Conservation (phyloP, 1,139 yeast species). For the Geotrichum siamense region DNA sequence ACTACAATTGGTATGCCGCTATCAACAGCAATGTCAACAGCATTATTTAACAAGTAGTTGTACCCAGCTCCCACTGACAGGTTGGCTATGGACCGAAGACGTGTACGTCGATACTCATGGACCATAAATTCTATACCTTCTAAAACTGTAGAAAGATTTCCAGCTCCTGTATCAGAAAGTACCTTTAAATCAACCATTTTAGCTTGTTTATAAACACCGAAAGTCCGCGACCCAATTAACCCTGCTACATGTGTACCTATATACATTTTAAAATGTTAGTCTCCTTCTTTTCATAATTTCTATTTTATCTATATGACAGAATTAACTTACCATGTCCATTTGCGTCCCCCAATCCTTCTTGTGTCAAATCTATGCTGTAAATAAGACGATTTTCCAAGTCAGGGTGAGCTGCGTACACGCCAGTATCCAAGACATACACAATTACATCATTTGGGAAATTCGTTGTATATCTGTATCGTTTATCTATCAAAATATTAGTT, state of each 20-base stretch:
- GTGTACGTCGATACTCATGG: slow-evolving; percentile 44
- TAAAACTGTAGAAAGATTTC: slow-evolving; percentile 54
- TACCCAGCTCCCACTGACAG: slow-evolving; percentile 71
- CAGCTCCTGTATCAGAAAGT: slow-evolving; percentile 57
- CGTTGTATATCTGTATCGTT: slow-evolving; percentile 19
- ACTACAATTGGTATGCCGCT: slow-evolving; percentile 72
- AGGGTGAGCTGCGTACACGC: slow-evolving; percentile 50
- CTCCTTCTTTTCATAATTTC: background rate
- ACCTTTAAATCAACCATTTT: slow-evolving; percentile 68
- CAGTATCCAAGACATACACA: slow-evolving; percentile 81
- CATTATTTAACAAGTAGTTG: slow-evolving; percentile 60
- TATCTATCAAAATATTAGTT: slow-evolving; percentile 25
- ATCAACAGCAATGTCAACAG: slow-evolving; percentile 64
- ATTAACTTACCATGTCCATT: slow-evolving; percentile 52
- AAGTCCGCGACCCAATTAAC: slow-evolving; percentile 64
- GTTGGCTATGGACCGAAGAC: slow-evolving; percentile 61
- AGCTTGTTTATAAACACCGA: slow-evolving; percentile 71
- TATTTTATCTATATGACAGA: too few relatives aligned
- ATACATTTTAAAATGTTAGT: too few relatives aligned
- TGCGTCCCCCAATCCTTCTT: slow-evolving; percentile 54
- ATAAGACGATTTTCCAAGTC: slow-evolving; percentile 61
- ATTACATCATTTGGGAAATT: slow-evolving; percentile 45
- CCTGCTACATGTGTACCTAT: slow-evolving; percentile 86
- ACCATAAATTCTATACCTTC: slow-evolving; percentile 75
- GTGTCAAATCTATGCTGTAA: slow-evolving; percentile 54